phyloP scores from a whole-genome alignment of 2,329 filamentous ascomycete genomes.

The Fusarium concolor region DNA sequence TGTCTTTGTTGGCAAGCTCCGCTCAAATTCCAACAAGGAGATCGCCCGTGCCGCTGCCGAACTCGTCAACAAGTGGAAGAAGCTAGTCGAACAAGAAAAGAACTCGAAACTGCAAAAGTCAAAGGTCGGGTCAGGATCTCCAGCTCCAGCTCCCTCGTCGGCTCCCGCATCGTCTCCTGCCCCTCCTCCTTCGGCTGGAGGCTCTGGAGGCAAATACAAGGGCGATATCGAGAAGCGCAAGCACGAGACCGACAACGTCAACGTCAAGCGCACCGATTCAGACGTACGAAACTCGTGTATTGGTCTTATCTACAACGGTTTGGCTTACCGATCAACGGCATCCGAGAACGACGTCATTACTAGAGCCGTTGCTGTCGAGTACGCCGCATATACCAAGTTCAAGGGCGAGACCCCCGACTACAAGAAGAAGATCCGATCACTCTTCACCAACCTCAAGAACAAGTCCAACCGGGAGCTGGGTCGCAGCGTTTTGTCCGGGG shows the following conservation, averaged over 20 bases:
- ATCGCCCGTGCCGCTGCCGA: slow-evolving; percentile 82
- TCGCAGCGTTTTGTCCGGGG: slow-evolving; percentile 77
- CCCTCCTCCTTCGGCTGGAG: slow-evolving; percentile 58
- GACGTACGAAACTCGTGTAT: slow-evolving; percentile 84
- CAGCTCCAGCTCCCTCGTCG: slow-evolving; percentile 61
- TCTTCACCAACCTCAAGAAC: slow-evolving; percentile 96
- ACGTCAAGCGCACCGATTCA: slow-evolving; percentile 79
- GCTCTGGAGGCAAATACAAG: slow-evolving; percentile 62
- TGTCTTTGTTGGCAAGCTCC: slow-evolving; percentile 85
- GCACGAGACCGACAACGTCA: slow-evolving; percentile 83
- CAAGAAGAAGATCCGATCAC: slow-evolving; percentile 87
- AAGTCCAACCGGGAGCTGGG: slow-evolving; percentile 85
- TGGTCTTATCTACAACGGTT: slow-evolving; percentile 92
- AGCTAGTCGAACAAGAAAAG: slow-evolving; percentile 76
- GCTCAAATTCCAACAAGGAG: slow-evolving; percentile 81
- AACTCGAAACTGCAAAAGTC: slow-evolving; percentile 58
- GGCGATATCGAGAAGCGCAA: slow-evolving; percentile 83
- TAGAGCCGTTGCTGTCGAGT: slow-evolving; percentile 84
- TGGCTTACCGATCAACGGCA: slow-evolving; percentile 77
- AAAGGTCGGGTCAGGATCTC: slow-evolving; percentile 54
- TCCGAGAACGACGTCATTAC: slow-evolving; percentile 78
- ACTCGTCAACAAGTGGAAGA: slow-evolving; percentile 90
- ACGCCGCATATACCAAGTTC: slow-evolving; percentile 76
- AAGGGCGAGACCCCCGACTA: slow-evolving; percentile 81
- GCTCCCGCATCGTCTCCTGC: slow-evolving; percentile 65